Evolutionary conservation across 768 basidiomycete genomes (phyloP), one percentile per base, ranked within the genome.

Genomic region (Cystobasidium onofrii): DNA sequence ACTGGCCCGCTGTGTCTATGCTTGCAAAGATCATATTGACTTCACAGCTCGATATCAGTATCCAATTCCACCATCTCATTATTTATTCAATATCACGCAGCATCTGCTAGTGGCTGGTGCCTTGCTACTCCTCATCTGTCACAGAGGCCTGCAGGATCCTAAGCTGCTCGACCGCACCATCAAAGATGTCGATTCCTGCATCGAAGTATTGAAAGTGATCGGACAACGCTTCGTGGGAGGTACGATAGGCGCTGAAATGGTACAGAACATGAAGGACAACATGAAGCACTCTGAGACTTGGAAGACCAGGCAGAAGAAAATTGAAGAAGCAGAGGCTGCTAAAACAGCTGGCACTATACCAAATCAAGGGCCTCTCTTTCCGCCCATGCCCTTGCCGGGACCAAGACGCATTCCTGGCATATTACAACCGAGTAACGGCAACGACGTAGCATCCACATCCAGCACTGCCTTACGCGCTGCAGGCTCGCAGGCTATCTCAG

Each of bases 71-170:
- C 72, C 72, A 6, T 46, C 43, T 18, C 62, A 63, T 41, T 52
- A 73, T 43, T 50, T 63, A 44, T 50, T 64, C 18, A 61, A 73
- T 27, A 52, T 46, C 25, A 46, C 72, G 3, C 72, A 73, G 29
- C 61, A 73, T 33, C 60, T 73, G 18, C 50, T 73, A 7, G 72
- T 73, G 2, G 43, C 61, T 10, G 72, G 72, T 18, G 62, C 61
- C 3, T 50, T 73, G 17, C 72, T 73, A 2, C 61, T 73, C n/a
- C 72, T 73, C 13, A 44, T 73, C 2, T 63, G 43, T 25, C 31
- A 63, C 17, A 25, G 72, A 18, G 72, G 72, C 15, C 17, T 64
- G 3, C 39, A 73, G 17, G 61, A 46, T 25, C 33, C 25, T 9
- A 62, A 44, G 18, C 20, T 52, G 7, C 27, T 41, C 13, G 43